These are phyloP conservation scores for Nannochloropsis oceanica DNA, from an alignment of 108 stramenopile genomes.

Conservation along the genomic window DNA sequence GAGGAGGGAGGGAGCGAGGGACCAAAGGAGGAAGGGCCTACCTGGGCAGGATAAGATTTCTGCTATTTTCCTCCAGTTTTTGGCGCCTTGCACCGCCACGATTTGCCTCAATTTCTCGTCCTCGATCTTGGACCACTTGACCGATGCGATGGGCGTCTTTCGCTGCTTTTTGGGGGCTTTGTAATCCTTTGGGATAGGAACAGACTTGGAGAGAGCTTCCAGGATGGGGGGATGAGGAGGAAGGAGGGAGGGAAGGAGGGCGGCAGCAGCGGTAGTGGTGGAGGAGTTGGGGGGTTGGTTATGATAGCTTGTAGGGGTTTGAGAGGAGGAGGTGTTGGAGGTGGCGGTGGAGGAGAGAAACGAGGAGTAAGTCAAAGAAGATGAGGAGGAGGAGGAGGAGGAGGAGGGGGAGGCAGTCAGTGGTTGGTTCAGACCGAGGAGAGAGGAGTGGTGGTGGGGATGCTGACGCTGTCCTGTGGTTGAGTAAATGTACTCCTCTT, in stretches of 20 bases:
- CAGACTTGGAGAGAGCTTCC: neutral
- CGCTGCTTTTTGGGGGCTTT: neutral
- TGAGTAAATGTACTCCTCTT: neutral
- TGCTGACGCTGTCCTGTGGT: neutral
- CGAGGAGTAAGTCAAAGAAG: no score
- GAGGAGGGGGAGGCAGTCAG: neutral
- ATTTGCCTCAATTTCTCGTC: conserved; percentile 27
- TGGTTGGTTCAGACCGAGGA: neutral
- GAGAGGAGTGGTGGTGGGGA: no score
- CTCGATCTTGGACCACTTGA: conserved; percentile 20
- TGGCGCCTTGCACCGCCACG: conserved; percentile 22
- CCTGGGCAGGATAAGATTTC: conserved; percentile 31
- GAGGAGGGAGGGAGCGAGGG: no score
- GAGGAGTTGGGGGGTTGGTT: no score
- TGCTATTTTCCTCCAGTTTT: conserved; percentile 37
- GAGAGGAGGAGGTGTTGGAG: no score
- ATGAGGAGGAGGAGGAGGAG: neutral
- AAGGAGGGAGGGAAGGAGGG: no score
- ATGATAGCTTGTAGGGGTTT: no score
- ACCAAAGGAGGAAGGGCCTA: no score
- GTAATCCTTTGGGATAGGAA: neutral
- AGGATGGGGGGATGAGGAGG: neutral
- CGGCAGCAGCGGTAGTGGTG: no score
- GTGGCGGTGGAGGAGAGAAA: no score
- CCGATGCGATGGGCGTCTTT: neutral